Conservation (phyloP, 2,329 filamentous ascomycete genomes). For the Mollisiaceae sp. region DNA sequence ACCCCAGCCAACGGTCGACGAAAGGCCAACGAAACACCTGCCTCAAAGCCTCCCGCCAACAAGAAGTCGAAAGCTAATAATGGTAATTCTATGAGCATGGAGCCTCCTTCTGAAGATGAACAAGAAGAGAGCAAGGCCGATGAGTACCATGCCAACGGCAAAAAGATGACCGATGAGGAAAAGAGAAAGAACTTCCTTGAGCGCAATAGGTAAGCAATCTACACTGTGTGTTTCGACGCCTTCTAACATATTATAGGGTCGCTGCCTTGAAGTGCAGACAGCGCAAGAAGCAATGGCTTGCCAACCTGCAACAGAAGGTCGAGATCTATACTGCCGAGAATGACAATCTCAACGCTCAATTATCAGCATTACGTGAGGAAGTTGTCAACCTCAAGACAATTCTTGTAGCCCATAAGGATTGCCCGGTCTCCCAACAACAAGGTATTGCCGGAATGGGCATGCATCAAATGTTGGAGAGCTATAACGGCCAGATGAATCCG, state of each 20-base stretch:
- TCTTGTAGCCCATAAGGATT: slow-evolving; percentile 93
- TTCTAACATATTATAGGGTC: slow-evolving; percentile 63
- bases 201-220: slow-evolving; percentile 77
- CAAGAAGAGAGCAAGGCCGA: slow-evolving; percentile 55
- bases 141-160: slow-evolving; percentile 64
- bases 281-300: slow-evolving; percentile 98
- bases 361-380: slow-evolving; percentile 85
- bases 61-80: slow-evolving; percentile 75
- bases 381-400: slow-evolving; percentile 94
- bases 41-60: slow-evolving; percentile 62
- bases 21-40: slow-evolving; percentile 73
- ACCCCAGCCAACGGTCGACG: slow-evolving; percentile 67
- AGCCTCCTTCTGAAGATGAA: slow-evolving; percentile 47
- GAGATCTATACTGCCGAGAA: slow-evolving; percentile 93
- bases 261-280: slow-evolving; percentile 96
- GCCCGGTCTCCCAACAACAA: slow-evolving; percentile 88
- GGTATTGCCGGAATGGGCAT: slow-evolving; percentile 53
- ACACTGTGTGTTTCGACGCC: slow-evolving; percentile 2
- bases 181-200: slow-evolving; percentile 98
- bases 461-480: slow-evolving; percentile 48
- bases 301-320: slow-evolving; percentile 92
- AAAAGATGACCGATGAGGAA: slow-evolving; percentile 98
- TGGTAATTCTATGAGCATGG: slow-evolving; percentile 44
- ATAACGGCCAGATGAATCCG: slow-evolving; percentile 35
- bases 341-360: slow-evolving; percentile 81